Base-by-base conservation (phyloP, 768 basidiomycete species). In the Exidia glandulosa region DNA sequence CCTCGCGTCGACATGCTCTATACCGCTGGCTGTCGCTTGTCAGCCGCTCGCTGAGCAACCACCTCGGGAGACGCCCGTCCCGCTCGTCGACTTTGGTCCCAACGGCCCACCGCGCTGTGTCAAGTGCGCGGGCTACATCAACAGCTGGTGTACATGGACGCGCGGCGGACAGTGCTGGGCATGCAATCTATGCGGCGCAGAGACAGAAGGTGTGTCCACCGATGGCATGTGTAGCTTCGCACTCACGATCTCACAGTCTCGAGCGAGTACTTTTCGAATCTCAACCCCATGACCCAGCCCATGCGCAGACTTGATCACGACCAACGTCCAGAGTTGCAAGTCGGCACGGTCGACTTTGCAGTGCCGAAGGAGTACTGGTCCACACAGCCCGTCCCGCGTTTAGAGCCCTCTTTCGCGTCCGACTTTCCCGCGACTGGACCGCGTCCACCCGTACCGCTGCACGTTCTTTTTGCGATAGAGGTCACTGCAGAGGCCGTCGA, bases 31-130 rank as follows among this genome's bases (percentile, higher is more conserved):
- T 14, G 84, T 92, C 2, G 75, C 90, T 34, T 80, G 97, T 27
- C 94, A 96, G 67, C 96, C 96, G 0, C 94, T 99, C 67, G 90
- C 89, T 0, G 85, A 88, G 41, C 78, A 83, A n/a, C 84, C 85
- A 63, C 75, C 83, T 3, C 78, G 83, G 54, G 90, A 96, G 71
- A 89, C 93, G 47, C 79, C 84, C 0, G 73, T 97, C 13, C 91
- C 93, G 0, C 64, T 90, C 4, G 83, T 97, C 3, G 82, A 89
- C 59, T 81, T 83, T 32, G 86, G 85, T 4, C 76, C 77, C 29
- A 68, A 70, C 1, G 94, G 93, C 13, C 96, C 95, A 13, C 81
- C 88, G 27, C 80, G 96, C 32, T 99, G 96, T 66, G 81, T 77
- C 50, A 77, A 81, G 33, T 99, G 96, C 71, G 79, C 90, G 64